Base-by-base conservation (phyloP, 768 basidiomycete species). In the Tulasnella sp. region DNA sequence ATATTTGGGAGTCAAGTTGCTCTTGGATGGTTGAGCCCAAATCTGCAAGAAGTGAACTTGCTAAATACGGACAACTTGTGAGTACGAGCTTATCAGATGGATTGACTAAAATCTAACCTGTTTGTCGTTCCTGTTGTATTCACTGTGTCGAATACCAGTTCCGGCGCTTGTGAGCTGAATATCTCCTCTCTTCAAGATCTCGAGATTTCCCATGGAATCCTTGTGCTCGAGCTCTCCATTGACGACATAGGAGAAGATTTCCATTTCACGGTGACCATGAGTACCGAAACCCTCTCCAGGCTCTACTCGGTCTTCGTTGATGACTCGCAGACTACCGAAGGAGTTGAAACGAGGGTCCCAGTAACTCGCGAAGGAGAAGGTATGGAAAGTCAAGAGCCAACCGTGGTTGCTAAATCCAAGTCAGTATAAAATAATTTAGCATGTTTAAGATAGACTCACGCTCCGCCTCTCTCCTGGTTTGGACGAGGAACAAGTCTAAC, bases 301-400 rank as follows among this genome's bases (percentile, higher is more conserved):
- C 3, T 72, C 74, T 32, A 92, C 84, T n/a, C 87, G 79, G 59
- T 90, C 88, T 65, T 95, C 91, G 67, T 95, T 95, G 65, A 96
- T 81, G 31, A 96, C 86, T 8, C 90, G 77, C 1, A 96, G 74
- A 13, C 76, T 59, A 1, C 91, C 86, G 57, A 77, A 92, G 1
- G 69, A 65, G 39, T 77, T 69, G 56, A 79, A 78, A 1, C 67
- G 47, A 6, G 61, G 56, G 40, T 82, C 79, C 34, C 76, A 70
- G 62, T 89, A 93, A 59, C 74, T 79, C 29, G 81, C 75, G 58
- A 86, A 86, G 1, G 82, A 75, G 62, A 90, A 91, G 0, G 86
- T 83, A 58, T 89, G 81, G 71, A 85, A 85, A 0, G 83, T 79
- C 70, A 88, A 88, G 47, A 91, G 68, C 87, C 87, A 91, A 22